These are phyloP conservation scores for Kodamaea ohmeri DNA, from an alignment of 1,139 yeast species.

Conservation along the genomic window DNA sequence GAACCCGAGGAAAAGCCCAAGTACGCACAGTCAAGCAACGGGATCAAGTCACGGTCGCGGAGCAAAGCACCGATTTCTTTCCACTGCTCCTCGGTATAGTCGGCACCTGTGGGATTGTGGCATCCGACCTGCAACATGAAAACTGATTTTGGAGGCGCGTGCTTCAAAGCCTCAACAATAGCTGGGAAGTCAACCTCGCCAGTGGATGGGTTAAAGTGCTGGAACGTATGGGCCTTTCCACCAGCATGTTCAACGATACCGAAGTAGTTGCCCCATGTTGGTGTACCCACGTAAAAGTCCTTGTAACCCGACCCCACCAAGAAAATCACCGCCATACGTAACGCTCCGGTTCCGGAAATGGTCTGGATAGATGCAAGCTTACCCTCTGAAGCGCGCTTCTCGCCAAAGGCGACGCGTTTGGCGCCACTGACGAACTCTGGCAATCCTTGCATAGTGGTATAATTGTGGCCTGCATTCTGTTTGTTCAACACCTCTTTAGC, in stretches of 20 bases:
- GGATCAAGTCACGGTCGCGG: constrained; percentile 56
- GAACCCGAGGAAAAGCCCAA: constrained; percentile 56
- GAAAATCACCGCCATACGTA: constrained; percentile 38
- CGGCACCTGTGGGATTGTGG: constrained; percentile 97
- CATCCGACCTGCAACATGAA: constrained; percentile 78
- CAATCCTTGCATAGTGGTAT: constrained; percentile 43
- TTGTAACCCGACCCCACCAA: constrained; percentile 28
- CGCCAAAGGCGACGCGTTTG: constrained; percentile 35
- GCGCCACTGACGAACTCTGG: constrained; percentile 40
- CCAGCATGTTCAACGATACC: constrained; percentile 36
- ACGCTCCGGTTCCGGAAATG: constrained; percentile 46
- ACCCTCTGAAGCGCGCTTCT: constrained; percentile 21
- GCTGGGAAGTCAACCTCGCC: constrained; percentile 32
- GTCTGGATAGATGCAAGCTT: constrained; percentile 40
- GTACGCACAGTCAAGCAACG: constrained; percentile 92
- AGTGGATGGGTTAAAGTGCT: constrained; percentile 32
- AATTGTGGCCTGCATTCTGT: constrained; percentile 44
- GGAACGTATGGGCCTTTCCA: constrained; percentile 24
- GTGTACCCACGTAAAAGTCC: constrained; percentile 37
- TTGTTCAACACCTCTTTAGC: constrained; percentile 33
- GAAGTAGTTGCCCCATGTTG: constrained; percentile 43
- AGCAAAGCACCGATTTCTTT: constrained; percentile 41
- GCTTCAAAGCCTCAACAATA: constrained; percentile 25
- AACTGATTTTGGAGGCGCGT: constrained; percentile 32
- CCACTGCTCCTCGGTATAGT: constrained; percentile 89